These are phyloP conservation scores for Catharanthus roseus DNA, from an alignment of 257 asterid genomes.

Conservation along the genomic window DNA sequence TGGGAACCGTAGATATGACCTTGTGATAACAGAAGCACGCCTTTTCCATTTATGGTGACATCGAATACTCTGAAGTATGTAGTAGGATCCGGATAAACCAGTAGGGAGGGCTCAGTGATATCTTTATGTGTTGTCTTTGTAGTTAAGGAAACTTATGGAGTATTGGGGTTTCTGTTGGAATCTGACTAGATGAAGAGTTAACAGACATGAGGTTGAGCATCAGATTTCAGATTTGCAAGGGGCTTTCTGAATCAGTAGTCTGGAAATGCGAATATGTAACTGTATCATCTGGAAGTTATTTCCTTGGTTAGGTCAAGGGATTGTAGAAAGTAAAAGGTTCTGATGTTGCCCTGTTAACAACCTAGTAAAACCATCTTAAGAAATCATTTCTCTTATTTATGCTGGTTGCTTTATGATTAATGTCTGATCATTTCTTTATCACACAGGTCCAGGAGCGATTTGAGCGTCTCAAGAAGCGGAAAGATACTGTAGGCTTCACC, in stretches of 20 bases:
- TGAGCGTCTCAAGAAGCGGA: conserved; percentile 83
- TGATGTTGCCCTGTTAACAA: neutral
- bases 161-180: neutral
- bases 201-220: neutral
- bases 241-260: neutral
- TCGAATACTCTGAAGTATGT: neutral
- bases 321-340: neutral
- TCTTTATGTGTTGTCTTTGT: neutral
- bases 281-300: neutral
- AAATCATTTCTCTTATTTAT: neutral
- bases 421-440: conserved; percentile 11
- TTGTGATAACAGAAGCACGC: neutral
- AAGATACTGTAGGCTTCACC: conserved; percentile 77
- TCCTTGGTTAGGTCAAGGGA: neutral
- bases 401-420: neutral
- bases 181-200: neutral
- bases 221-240: neutral
- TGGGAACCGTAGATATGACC: neutral
- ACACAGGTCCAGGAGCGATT: conserved; percentile 86
- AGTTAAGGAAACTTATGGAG: neutral
- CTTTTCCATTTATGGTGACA: neutral
- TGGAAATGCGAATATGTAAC: neutral
- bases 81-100: neutral
- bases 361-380: neutral
- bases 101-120: neutral